These are phyloP conservation scores for Monosporascus sp. DNA, from an alignment of 2,329 filamentous ascomycete genomes.

Conservation along the genomic window DNA sequence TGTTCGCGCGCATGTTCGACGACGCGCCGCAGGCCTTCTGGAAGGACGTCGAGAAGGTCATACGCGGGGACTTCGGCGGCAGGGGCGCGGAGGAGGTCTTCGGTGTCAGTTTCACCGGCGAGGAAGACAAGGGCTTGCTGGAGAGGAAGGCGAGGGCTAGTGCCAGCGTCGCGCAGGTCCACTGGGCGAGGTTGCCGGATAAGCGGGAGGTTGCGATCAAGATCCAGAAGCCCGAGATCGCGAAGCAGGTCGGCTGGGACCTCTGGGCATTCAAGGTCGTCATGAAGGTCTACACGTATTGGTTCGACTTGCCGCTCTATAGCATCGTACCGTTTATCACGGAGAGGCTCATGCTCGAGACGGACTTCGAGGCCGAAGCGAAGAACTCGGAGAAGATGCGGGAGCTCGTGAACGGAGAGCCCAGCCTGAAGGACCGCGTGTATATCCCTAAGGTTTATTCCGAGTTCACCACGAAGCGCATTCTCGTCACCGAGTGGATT, in stretches of 20 bases:
- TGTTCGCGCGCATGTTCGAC: constrained; percentile 97
- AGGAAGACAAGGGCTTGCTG: constrained; percentile 62
- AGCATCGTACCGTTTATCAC: constrained; percentile 87
- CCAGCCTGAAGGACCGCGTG: constrained; percentile 70
- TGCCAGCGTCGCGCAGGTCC: constrained; percentile 93
- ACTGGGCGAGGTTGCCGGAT: constrained; percentile 83
- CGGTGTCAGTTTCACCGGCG: constrained; percentile 74
- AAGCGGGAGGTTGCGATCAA: constrained; percentile 93
- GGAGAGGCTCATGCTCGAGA: constrained; percentile 87
- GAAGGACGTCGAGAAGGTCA: constrained; percentile 78
- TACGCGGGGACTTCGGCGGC: constrained; percentile 82
- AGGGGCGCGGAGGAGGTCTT: constrained; percentile 86
- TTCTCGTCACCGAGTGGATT: constrained; percentile 97
- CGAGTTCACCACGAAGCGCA: constrained; percentile 74
- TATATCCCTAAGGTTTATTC: constrained; percentile 84
- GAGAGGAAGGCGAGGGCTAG: constrained; percentile 62
- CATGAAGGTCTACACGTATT: constrained; percentile 74
- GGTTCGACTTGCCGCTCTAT: constrained; percentile 92
- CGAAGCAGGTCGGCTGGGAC: constrained; percentile 87
- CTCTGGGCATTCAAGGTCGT: constrained; percentile 93
- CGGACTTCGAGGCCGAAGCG: constrained; percentile 90
- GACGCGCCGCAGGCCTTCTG: constrained; percentile 92
- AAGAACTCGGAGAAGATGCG: constrained; percentile 84
- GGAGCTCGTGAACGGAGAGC: constrained; percentile 67
- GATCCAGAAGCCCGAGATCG: constrained; percentile 93